Conservation (phyloP, 2,329 filamentous ascomycete species). For the Aspergillus sclerotialis region DNA sequence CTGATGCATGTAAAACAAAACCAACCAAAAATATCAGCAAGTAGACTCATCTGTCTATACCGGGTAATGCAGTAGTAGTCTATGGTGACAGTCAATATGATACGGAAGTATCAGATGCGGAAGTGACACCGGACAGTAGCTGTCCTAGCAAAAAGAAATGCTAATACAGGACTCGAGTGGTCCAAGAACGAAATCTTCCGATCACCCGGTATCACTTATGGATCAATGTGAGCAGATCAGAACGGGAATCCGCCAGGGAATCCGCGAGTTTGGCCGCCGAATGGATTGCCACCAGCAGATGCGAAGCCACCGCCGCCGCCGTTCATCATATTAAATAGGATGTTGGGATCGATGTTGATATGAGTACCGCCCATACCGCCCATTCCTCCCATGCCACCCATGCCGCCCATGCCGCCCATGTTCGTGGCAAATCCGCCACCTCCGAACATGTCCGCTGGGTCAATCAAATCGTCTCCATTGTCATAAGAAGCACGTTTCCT, state of each 20-base stretch:
- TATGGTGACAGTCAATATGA: too few species aligned
- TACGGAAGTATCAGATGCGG: not conserved
- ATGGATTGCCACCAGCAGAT: slow-evolving; percentile 37
- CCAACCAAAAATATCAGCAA: too few species aligned
- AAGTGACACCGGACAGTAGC: not conserved
- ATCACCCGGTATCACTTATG: too few species aligned
- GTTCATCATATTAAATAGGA: slow-evolving; percentile 80
- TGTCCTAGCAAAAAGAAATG: not conserved
- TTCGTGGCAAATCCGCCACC: slow-evolving; percentile 23
- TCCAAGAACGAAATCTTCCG: not conserved
- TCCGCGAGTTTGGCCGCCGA: slow-evolving; percentile 31
- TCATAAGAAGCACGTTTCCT: slow-evolving; percentile 88
- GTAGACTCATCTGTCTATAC: not conserved
- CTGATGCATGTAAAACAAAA: not conserved
- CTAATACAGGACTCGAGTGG: not conserved
- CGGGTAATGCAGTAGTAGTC: not conserved
- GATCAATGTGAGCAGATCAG: too few species aligned
- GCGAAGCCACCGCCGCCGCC: slow-evolving; percentile 43
- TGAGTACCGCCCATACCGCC: slow-evolving; percentile 45
- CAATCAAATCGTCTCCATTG: slow-evolving; percentile 83
- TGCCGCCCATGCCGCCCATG: slow-evolving; percentile 48
- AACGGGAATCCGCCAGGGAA: slow-evolving; percentile 55
- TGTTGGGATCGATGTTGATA: slow-evolving; percentile 63
- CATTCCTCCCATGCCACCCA: slow-evolving; percentile 39
- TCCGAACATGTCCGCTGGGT: slow-evolving; percentile 78